phyloP scores from a whole-genome alignment of 345 rosid genomes.

The Linum lewisii region DNA sequence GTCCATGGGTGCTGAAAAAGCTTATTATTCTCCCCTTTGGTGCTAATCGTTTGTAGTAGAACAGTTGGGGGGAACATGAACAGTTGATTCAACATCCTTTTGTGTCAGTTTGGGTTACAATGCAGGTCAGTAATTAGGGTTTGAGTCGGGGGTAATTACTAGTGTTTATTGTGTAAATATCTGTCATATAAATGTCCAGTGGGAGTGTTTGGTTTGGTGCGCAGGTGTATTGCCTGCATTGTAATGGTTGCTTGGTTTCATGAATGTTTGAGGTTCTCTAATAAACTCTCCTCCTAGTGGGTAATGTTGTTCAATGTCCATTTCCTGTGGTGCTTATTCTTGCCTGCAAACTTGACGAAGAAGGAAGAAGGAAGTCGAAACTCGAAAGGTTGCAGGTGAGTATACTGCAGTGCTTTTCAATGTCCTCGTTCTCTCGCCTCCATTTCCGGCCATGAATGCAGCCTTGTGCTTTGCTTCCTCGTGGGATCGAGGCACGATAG shows the following conservation, averaged over 20 bases:
- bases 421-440: too few species aligned
- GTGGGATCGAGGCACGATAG: too few species aligned
- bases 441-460: too few species aligned
- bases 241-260: neutral
- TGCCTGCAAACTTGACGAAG: too few species aligned
- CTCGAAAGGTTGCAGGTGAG: too few species aligned
- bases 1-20: neutral
- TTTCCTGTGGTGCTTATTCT: neutral
- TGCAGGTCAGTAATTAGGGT: neutral
- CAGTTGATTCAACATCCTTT: neutral
- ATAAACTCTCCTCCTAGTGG: neutral
- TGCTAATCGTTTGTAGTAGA: neutral
- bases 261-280: neutral
- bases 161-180: neutral
- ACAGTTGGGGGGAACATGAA: neutral
- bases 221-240: neutral
- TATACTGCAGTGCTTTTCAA: too few species aligned
- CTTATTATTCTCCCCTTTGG: neutral
- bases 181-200: neutral
- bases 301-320: neutral
- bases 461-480: too few species aligned
- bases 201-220: neutral
- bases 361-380: too few species aligned
- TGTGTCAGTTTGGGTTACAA: neutral
- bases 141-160: neutral